phyloP scores from a whole-genome alignment of 2,329 filamentous ascomycete genomes.

The Plenodomus tracheiphilus region DNA sequence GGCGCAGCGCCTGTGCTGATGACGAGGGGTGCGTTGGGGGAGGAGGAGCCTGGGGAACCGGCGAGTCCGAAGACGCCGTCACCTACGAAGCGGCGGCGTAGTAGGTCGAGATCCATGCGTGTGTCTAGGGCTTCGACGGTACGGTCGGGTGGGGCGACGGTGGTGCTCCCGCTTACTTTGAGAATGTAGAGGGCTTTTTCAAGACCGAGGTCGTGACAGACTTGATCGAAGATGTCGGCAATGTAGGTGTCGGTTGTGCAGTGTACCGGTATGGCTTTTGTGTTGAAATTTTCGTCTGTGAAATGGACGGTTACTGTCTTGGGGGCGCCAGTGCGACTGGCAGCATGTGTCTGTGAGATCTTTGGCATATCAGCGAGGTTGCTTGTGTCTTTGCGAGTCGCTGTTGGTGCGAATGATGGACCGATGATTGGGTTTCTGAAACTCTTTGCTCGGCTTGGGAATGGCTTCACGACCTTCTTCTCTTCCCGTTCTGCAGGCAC shows the following conservation, averaged over 20 bases:
- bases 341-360: conserved; percentile 48
- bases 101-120: conserved; percentile 73
- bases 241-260: conserved; percentile 84
- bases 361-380: conserved; percentile 50
- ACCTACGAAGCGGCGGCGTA: conserved; percentile 73
- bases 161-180: conserved; percentile 74
- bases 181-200: conserved; percentile 80
- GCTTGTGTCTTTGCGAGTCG: conserved; percentile 51
- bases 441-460: conserved; percentile 45
- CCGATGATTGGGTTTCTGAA: conserved; percentile 57
- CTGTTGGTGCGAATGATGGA: conserved; percentile 52
- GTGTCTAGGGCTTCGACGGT: conserved; percentile 79
- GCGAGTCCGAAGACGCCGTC: conserved; percentile 71
- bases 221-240: conserved; percentile 76
- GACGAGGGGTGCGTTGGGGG: conserved; percentile 68
- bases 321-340: conserved; percentile 66
- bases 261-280: conserved; percentile 70
- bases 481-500: conserved; percentile 20
- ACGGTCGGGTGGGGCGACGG: conserved; percentile 74
- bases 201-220: conserved; percentile 75
- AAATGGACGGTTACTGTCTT: conserved; percentile 75
- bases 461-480: conserved; percentile 27
- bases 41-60: conserved; percentile 69
- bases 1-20: conserved; percentile 56
- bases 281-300: conserved; percentile 69